Evolutionary conservation across 2,329 filamentous ascomycete species (phyloP).

Genomic region (Leptographium procerum): DNA sequence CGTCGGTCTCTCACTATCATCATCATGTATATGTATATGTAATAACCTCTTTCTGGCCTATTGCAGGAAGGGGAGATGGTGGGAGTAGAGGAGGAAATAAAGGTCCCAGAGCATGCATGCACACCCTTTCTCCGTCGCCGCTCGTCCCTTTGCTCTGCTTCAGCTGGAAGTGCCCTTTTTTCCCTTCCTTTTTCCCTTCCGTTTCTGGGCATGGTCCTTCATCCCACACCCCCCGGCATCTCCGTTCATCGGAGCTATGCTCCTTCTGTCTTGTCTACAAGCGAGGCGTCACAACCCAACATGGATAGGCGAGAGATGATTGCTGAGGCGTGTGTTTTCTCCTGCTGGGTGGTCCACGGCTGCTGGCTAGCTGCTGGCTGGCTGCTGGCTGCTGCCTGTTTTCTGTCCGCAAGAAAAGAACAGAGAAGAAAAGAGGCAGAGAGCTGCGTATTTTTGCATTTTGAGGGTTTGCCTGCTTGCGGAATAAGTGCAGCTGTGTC

Average conservation of each 20-base stretch:
- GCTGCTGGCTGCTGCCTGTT: background rate
- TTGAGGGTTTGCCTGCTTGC: background rate
- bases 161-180: too few relatives aligned
- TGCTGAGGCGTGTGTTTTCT: background rate
- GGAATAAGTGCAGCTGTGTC: background rate
- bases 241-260: background rate
- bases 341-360: background rate
- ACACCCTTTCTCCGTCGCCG: background rate
- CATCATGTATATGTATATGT: too few relatives aligned
- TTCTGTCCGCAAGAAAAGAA: background rate
- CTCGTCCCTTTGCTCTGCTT: background rate
- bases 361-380: background rate
- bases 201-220: too few relatives aligned
- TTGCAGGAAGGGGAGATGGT: too few relatives aligned
- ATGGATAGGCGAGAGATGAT: background rate
- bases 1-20: background rate
- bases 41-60: background rate
- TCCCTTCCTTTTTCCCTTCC: too few relatives aligned
- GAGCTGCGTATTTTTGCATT: background rate
- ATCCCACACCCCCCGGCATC: background rate
- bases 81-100: too few relatives aligned
- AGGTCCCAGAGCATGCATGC: background rate
- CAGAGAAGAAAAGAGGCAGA: background rate
- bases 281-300: background rate
- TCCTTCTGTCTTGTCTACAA: background rate